phyloP scores from a whole-genome alignment of 352 stramenopile genomes.

The Phytophthora megakarya region DNA sequence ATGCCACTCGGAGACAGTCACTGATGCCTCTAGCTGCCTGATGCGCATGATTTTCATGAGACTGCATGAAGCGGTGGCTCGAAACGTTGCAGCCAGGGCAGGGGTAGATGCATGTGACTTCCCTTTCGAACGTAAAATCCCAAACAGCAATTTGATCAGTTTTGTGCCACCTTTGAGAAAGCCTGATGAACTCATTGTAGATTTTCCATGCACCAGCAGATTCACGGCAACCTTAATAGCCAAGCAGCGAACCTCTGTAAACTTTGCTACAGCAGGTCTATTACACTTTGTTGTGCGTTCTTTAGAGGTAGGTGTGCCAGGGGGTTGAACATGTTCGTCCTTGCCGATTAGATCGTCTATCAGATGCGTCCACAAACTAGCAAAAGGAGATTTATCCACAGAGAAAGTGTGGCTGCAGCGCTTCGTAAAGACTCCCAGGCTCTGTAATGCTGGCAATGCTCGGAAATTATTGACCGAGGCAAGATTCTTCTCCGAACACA shows the following conservation, averaged over 20 bases:
- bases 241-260: slow-evolving; percentile 59
- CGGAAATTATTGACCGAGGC: slow-evolving; percentile 19
- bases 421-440: slow-evolving; percentile 70
- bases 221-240: slow-evolving; percentile 70
- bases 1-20: slow-evolving; percentile 75
- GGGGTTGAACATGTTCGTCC: background rate
- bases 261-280: slow-evolving; percentile 17
- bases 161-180: slow-evolving; percentile 33
- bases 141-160: slow-evolving; percentile 61
- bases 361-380: slow-evolving; percentile 53
- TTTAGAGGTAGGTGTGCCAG: slow-evolving; percentile 17
- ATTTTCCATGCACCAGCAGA: slow-evolving; percentile 51
- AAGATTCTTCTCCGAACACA: slow-evolving; percentile 64
- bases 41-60: slow-evolving; percentile 73
- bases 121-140: slow-evolving; percentile 64
- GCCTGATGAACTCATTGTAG: slow-evolving; percentile 17
- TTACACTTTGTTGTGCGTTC: slow-evolving; percentile 30
- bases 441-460: slow-evolving; percentile 52
- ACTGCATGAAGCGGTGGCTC: slow-evolving; percentile 49
- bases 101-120: slow-evolving; percentile 47
- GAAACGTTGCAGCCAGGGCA: slow-evolving; percentile 50
- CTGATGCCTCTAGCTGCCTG: slow-evolving; percentile 50
- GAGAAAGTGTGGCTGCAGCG: slow-evolving; percentile 41
- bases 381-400: slow-evolving; percentile 29
- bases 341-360: slow-evolving; percentile 44